Percentiles rank a stretch among this genome's conserved stretches.
phyloP scores from a whole-genome alignment of 2,329 filamentous ascomycete genomes.

The Calonectria henricotiae region DNA sequence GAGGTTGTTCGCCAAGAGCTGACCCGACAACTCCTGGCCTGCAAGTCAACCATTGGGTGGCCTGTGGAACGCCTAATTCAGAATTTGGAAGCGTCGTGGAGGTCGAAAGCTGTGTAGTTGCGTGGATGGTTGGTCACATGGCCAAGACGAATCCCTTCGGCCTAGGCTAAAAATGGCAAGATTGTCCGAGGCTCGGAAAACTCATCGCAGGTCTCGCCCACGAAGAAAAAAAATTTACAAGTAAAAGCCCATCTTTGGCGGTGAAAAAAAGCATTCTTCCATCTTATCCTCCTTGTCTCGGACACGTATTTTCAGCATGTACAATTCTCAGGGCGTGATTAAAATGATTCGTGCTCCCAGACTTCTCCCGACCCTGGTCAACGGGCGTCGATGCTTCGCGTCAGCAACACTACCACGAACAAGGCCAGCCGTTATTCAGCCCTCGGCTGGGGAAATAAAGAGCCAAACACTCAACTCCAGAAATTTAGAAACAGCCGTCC shows the following conservation, averaged over 20 bases:
- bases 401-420: conserved; percentile 24
- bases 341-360: conserved; percentile 40
- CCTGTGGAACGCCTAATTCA: conserved; percentile 58
- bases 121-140: conserved; percentile 6
- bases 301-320: neutral
- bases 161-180: conserved; percentile 34
- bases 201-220: neutral
- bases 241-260: neutral
- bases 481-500: conserved; percentile 72
- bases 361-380: conserved; percentile 29
- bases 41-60: conserved; percentile 59
- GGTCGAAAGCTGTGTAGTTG: neutral
- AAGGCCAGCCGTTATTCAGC: conserved; percentile 50
- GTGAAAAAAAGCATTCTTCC: neutral
- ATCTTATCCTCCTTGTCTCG: neutral
- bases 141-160: conserved; percentile 1
- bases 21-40: conserved; percentile 55
- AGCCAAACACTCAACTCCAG: conserved; percentile 60
- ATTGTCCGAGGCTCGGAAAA: conserved; percentile 53
- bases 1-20: conserved; percentile 55
- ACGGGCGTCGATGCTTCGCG: conserved; percentile 35
- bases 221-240: conserved; percentile 41
- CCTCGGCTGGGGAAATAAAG: conserved; percentile 62
- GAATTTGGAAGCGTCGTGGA: conserved; percentile 54
- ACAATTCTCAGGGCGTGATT: neutral